Base-by-base conservation (phyloP, 176 grass and related monocot genomes). In the Raddia distichophylla region DNA sequence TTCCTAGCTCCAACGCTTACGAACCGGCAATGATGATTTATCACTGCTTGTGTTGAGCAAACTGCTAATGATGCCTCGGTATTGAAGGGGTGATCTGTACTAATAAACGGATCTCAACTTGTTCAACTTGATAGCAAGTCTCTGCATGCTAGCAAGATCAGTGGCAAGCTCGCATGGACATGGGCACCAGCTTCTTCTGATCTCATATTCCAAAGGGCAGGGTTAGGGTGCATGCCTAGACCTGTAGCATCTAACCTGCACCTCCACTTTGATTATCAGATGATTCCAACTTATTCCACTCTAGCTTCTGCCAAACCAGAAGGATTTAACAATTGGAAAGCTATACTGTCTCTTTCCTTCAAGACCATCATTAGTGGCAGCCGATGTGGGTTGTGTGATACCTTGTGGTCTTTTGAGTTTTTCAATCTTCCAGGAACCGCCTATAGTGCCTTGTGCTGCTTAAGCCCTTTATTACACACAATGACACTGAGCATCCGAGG, bases 361-460 rank as follows among this genome's bases (percentile, higher is more conserved):
- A 61, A 80, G 76, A 62, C 46, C 87, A 80, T 84, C 87, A 69
- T 80, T 89, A 83, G 86, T 83, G 77, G 50, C 84, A 74, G 17
- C 61, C 61, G 55, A 59, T 80, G 67, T 8, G 47, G 44, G 40
- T 47, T 2, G 20, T 59, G 35, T 53, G 56, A 61, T 72, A 61
- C 53, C 49, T 67, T 74, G 63, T 63, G 48, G 33, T 86, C 76
- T 80, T 80, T 80, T 86, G 27, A 27, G 27, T 27, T 0, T 27
- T 27, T 27, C 27, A 27, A 27, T 27, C 27, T 67, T 66, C 49
- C 60, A 4, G 42, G 50, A 80, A 74, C 69, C 84, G 47, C 68
- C 13, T 73, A 64, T 80, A 66, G 84, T 74, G 76, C 20, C 58
- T 46, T 46, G 32, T 87, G 64, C 73, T 87, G 46, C 64, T 70